Base-by-base conservation (phyloP, 805 yeast genomes). In the Jamesozyma spencerorum region DNA sequence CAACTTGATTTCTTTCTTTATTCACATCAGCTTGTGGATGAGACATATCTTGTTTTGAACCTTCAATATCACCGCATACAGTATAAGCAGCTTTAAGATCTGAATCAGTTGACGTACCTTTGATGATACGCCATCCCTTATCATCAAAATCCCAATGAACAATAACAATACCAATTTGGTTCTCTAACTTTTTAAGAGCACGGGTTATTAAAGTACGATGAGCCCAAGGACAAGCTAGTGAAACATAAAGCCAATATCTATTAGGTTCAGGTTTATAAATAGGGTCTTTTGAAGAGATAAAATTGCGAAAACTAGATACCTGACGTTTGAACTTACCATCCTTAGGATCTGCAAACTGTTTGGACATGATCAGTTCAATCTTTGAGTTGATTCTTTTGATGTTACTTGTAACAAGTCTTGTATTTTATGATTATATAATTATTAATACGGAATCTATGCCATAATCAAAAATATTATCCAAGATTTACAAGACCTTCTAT, bases 181-280 rank as follows among this genome's bases (percentile, higher is more conserved):
- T 64, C 1, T 70, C 63, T 37, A 82, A 60, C 1, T 95, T 95
- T 65, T 87, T 86, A 47, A 90, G 66, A 11, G 72, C 62, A 40
- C 96, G 66, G 2, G 80, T 70, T 39, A 86, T 80, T 44, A 88
- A 68, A 0, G 88, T 77, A 47, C 97, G 72, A 57, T 85, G 94
- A 1, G 97, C 97, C 75, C 97, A 90, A 3, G 98, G 97, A 63
- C 98, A 90, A 2, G 95, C 95, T 37, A 71, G 68, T 0, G 92
- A 81, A 11, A 86, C 94, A 53, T 83, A 88, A 41, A 87, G 71
- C 63, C 88, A 95, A 58, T 90, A 90, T 53, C 98, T 72, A 43
- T 75, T 75, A 35, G 72, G 70, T 55, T 85, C 95, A 4, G 95
- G 85, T 14, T 77, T 67, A 58, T 77, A 85, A 45, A 69, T 61